Conservation (phyloP, 768 basidiomycete species). For the Phylloporus rhodoxanthus region DNA sequence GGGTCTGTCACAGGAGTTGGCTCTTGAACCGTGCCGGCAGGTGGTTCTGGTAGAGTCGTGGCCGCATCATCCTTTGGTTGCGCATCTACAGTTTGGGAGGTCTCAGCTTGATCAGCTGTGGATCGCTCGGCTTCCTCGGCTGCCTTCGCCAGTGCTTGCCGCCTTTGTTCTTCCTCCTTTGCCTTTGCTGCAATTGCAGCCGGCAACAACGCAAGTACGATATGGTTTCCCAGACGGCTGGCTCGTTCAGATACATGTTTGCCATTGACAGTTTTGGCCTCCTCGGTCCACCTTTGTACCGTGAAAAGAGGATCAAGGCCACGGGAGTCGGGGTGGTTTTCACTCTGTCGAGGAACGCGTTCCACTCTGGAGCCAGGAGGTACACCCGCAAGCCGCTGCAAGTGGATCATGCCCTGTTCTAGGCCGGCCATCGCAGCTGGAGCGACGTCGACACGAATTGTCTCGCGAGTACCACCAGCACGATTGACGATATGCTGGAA, state of each 20-base stretch:
- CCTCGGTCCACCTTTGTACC: constrained; percentile 83
- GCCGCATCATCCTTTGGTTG: constrained; percentile 13
- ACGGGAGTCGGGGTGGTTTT: constrained; percentile 37
- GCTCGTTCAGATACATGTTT: constrained; percentile 65
- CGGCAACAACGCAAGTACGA: constrained; percentile 70
- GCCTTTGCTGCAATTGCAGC: constrained; percentile 60
- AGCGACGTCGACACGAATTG: constrained; percentile 74
- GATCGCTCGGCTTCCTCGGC: constrained; percentile 40
- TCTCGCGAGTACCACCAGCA: constrained; percentile 51
- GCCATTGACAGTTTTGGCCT: constrained; percentile 75
- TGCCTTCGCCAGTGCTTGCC: constrained; percentile 47
- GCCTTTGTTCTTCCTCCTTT: constrained; percentile 34
- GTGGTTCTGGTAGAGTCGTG: constrained; percentile 9
- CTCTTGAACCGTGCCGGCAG: constrained; percentile 10
- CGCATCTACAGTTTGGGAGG: constrained; percentile 26
- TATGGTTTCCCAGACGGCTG: constrained; percentile 62
- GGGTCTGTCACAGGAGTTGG: constrained; percentile 30
- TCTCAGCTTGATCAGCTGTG: constrained; percentile 30
- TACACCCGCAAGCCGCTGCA: constrained; percentile 41
- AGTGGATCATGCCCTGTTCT: constrained; percentile 47
- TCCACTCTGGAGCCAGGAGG: constrained; percentile 60
- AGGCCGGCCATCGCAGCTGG: constrained; percentile 57
- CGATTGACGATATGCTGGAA: constrained; percentile 77
- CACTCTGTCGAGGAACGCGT: constrained; percentile 40
- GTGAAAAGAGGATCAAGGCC: constrained; percentile 79